Evolutionary conservation across 2,329 filamentous ascomycete species (phyloP), one percentile per base, ranked within the genome.

Genomic region (Aspergillus thermomutatus): DNA sequence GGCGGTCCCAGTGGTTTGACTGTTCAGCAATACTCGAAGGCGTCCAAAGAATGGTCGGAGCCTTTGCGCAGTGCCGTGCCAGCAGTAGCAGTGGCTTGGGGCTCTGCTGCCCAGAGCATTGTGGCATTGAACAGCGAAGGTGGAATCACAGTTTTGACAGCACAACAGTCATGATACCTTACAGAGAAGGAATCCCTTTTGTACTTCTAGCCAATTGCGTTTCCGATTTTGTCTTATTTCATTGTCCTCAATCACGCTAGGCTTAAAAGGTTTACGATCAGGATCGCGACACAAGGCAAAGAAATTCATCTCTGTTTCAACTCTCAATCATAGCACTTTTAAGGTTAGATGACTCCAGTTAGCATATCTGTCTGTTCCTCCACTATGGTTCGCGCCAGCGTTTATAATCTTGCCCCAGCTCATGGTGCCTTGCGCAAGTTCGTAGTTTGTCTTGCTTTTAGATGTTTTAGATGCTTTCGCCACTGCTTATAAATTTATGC

Each of bases 21-120:
- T 4, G 90, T 99, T 43, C 91, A 94, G 73, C 89, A 96, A 68
- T 99, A 95, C 75, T 83, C 84, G 61, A 99, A 97, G 82, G 80
- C 86, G 52, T 83, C 85, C 60, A 99, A 96, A 83, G 82, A 83
- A 56, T 99, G 94, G 94, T 89, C 87, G 47, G 92, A 97, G 79
- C 88, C 90, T 9, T 80, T 97, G 63, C 84, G 88, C 66, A 91
- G 85, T 70, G 90, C 88, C 2, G 83, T 91, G 25, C 83, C 89
- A 17, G 88, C 89, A 0, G 84, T 87, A 28, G 86, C 87, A 21
- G 81, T 95, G 49, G 81, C 83, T 59, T 99, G 93, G 93, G 91
- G 91, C 7, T 77, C 82, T 25, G 82, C 84, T 50, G 93, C 89
- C 10, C 87, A 86, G 73, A 88, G 85, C 65, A 79, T 97, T 65